These are phyloP conservation scores for Fusarium hostae DNA, from an alignment of 2,329 filamentous ascomycete species.

Conservation along the genomic window DNA sequence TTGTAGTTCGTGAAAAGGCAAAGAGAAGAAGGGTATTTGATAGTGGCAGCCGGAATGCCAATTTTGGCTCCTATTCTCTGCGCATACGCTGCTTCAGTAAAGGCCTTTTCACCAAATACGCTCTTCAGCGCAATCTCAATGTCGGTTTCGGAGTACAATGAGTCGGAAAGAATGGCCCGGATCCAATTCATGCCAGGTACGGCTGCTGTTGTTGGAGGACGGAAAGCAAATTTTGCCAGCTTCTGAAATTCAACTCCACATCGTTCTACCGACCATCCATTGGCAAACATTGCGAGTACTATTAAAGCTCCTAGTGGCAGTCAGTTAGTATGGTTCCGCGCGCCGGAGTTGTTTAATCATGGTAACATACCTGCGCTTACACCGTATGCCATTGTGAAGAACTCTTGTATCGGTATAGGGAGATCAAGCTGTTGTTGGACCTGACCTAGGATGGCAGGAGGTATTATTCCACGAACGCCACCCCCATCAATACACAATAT, in stretches of 20 bases:
- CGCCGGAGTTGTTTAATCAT: not conserved
- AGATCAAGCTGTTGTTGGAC: slow-evolving; percentile 7
- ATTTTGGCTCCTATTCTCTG: slow-evolving; percentile 1
- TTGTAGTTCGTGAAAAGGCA: slow-evolving; percentile 13
- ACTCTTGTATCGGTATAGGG: slow-evolving; percentile 19
- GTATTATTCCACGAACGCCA: slow-evolving; percentile 16
- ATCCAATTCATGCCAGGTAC: not conserved
- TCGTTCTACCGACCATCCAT: slow-evolving; percentile 7
- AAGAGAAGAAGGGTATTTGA: not conserved
- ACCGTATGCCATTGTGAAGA: slow-evolving; percentile 9
- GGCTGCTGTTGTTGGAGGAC: not conserved
- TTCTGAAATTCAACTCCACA: slow-evolving; percentile 4
- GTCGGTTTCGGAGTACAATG: not conserved
- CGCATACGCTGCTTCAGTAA: not conserved
- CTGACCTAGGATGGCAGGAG: not conserved
- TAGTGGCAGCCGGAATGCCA: not conserved
- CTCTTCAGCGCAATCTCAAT: slow-evolving; percentile 4
- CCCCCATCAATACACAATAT: slow-evolving; percentile 18
- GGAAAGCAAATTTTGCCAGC: slow-evolving; percentile 4
- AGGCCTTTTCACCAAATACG: not conserved
- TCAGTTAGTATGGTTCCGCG: not conserved
- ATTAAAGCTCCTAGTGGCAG: not conserved
- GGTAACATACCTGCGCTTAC: slow-evolving; percentile 11
- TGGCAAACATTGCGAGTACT: not conserved
- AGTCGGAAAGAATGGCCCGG: not conserved